A percentile compares a stretch with the other conserved stretches of the same genome.
Evolutionary conservation across 257 asterid species (phyloP).

Genomic region (Solanum tarapatanum): DNA sequence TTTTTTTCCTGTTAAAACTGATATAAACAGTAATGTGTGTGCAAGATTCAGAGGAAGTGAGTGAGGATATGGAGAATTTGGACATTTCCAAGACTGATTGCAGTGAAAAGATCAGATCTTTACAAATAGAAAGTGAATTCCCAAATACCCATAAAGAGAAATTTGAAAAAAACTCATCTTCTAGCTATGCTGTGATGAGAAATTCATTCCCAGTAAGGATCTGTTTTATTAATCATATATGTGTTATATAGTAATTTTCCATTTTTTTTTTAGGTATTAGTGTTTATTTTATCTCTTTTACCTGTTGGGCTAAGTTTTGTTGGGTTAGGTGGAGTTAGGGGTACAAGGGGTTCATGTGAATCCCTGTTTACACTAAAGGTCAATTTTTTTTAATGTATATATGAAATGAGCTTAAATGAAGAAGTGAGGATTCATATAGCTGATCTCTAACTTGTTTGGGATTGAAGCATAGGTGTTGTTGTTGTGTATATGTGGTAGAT

Average conservation of each 20-base stretch:
- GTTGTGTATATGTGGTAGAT: not conserved
- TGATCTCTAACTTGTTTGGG: not conserved
- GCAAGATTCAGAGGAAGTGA: conserved; percentile 63
- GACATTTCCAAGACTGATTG: conserved; percentile 28
- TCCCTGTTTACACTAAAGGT: not conserved
- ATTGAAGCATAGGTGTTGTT: not conserved
- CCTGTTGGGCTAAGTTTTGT: not conserved
- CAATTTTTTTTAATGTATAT: no score
- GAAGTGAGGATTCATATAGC: not conserved
- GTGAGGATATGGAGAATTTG: conserved; percentile 42
- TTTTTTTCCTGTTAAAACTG: not conserved
- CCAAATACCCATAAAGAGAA: conserved; percentile 16
- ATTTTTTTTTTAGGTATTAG: not conserved
- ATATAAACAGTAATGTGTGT: conserved; percentile 41
- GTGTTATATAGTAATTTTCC: not conserved
- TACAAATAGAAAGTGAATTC: conserved; percentile 26
- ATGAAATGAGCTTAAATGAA: not conserved
- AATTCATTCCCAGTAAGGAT: conserved; percentile 52
- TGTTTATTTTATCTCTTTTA: not conserved
- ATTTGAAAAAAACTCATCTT: not conserved
- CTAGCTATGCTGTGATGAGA: conserved; percentile 10
- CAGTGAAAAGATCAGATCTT: conserved; percentile 23
- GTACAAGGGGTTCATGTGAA: not conserved
- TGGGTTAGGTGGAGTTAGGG: not conserved
- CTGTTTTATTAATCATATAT: not conserved